These are phyloP conservation scores for Cyclotella choctawhatcheeana DNA, from an alignment of 108 stramenopile genomes.

Conservation along the genomic window DNA sequence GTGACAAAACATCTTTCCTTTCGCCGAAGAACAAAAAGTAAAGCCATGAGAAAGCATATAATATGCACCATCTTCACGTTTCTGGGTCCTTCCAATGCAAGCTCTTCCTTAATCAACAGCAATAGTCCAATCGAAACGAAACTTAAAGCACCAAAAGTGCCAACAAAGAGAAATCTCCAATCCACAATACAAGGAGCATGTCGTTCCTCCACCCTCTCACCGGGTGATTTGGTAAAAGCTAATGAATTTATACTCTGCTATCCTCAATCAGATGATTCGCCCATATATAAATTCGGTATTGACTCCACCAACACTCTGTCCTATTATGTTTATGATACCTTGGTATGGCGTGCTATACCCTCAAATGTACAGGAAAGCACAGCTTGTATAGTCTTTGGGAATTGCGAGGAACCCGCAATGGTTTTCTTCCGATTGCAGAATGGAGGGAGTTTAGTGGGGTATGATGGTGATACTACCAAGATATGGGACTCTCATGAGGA, in stretches of 20 bases:
- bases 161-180: slow-evolving; percentile 4
- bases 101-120: too few relatives aligned
- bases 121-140: too few relatives aligned
- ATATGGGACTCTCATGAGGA: slow-evolving; percentile 34
- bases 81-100: too few relatives aligned
- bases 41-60: too few relatives aligned
- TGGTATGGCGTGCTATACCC: slow-evolving; percentile 6
- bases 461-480: slow-evolving; percentile 13
- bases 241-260: neutral
- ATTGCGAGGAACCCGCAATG: neutral
- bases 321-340: slow-evolving; percentile 18
- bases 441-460: slow-evolving; percentile 20
- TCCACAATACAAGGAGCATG: slow-evolving; percentile 4
- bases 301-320: slow-evolving; percentile 3
- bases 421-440: slow-evolving; percentile 7
- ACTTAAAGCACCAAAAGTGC: too few relatives aligned
- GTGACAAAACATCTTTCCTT: too few relatives aligned
- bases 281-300: slow-evolving; percentile 20
- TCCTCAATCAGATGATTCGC: neutral
- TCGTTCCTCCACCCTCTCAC: neutral
- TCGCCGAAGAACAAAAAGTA: too few relatives aligned
- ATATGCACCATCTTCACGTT: too few relatives aligned
- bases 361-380: neutral
- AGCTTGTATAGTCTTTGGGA: slow-evolving; percentile 17
- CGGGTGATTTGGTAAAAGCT: neutral